A percentile compares a stretch with the other conserved stretches of the same genome.
Conservation (phyloP, 2,329 filamentous ascomycete species). For the Teratosphaeria viscida region DNA sequence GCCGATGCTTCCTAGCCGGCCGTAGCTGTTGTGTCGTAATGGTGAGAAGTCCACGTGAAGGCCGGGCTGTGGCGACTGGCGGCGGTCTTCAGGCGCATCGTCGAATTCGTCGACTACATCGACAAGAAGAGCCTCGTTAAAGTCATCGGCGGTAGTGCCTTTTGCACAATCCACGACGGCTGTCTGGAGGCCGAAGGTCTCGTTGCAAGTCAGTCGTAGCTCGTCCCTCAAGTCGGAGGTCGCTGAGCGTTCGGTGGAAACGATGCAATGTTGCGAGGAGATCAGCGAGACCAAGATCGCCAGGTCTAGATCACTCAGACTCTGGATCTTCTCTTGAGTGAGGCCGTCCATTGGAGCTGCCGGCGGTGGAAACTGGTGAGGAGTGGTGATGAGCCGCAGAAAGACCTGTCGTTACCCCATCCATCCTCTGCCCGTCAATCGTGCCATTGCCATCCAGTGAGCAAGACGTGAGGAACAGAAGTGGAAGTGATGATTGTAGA, state of each 20-base stretch:
- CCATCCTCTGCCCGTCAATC: neutral
- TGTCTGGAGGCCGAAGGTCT: slow-evolving; percentile 62
- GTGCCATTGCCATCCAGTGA: neutral
- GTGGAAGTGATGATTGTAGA: neutral
- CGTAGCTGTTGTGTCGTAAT: slow-evolving; percentile 1
- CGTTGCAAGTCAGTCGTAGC: slow-evolving; percentile 53
- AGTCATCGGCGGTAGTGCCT: slow-evolving; percentile 68
- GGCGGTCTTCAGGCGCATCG: slow-evolving; percentile 1
- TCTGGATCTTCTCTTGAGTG: slow-evolving; percentile 50
- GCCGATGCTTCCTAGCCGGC: slow-evolving; percentile 12
- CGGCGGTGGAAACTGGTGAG: neutral
- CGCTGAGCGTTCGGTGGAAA: slow-evolving; percentile 54
- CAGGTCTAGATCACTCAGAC: slow-evolving; percentile 77
- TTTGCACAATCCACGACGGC: slow-evolving; percentile 62
- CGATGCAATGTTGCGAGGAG: slow-evolving; percentile 75
- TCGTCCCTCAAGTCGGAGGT: slow-evolving; percentile 15
- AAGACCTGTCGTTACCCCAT: neutral
- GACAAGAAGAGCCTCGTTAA: slow-evolving; percentile 59
- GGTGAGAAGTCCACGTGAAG: slow-evolving; percentile 8
- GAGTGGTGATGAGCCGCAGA: neutral
- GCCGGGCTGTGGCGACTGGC: neutral
- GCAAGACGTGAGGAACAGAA: neutral
- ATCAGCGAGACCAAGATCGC: slow-evolving; percentile 73
- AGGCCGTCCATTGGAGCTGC: slow-evolving; percentile 8
- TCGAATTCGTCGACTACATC: slow-evolving; percentile 18